Base-by-base conservation (phyloP, 352 stramenopile genomes). In the Phytophthora sojae region DNA sequence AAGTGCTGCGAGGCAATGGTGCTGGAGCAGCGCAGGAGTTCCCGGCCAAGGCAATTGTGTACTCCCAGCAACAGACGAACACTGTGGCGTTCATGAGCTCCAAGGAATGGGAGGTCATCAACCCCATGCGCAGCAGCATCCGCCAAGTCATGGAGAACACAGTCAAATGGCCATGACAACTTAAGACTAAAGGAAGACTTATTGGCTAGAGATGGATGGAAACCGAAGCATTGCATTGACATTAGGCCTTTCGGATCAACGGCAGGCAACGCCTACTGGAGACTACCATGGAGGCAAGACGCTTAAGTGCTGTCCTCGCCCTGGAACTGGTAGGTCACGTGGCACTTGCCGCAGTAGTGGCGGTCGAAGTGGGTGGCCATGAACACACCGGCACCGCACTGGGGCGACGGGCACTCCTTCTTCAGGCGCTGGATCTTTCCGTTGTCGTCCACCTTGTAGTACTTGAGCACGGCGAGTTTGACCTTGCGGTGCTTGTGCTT, bases 271-370 rank as follows among this genome's bases (percentile, higher is more conserved):
- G 69, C 61, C 44, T 57, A 61, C 53, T 47, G 58, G 51, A 71
- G 57, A 65, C 37, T 70, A 59, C 53, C 58, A 74, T 64, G 32
- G 23, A 60, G 47, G 57, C 37, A 45, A 54, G 44, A 74, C 72
- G 64, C 76, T 72, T 87, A 89, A 69, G 79, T 77, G 71, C 77
- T 88, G 69, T 86, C 82, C 74, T 93, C 85, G 65, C 79, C 76
- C 84, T 94, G 87, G 85, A 96, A 96, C 78, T 96, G 83, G 91
- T 98, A 99, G 29, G 97, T 99, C 77, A 98, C 96, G 85, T 97
- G 92, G 86, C 96, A 99, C 90, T 99, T 99, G 85, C 98, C 98
- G 83, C 98, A 99, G 92, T 99, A 99, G 90, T 99, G 99, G 70
- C 98, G 96, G 91, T 99, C 97, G 62, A 98, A 95, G 91, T 99